These are phyloP conservation scores for Cinnamomum micranthum DNA, from an alignment of 164 flowering plant genomes.

Conservation along the genomic window DNA sequence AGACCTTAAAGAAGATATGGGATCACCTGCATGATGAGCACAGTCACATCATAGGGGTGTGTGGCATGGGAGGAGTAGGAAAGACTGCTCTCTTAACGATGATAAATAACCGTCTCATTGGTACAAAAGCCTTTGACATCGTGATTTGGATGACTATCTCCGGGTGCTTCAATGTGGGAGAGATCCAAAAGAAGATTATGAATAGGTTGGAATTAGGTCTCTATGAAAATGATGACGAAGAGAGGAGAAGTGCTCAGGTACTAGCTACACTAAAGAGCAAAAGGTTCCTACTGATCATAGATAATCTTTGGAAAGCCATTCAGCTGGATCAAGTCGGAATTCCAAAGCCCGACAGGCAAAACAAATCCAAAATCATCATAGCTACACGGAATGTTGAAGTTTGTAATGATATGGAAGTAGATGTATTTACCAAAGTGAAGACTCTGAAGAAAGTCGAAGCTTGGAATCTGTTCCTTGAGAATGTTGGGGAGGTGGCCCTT, in stretches of 20 bases:
- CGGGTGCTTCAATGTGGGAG: not conserved
- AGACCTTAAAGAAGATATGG: not conserved
- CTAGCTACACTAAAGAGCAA: too few species aligned
- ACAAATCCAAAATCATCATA: constrained; percentile 16
- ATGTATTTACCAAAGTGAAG: not conserved
- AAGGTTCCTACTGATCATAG: constrained; percentile 20
- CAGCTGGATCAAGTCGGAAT: constrained; percentile 23
- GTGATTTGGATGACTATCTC: constrained; percentile 12
- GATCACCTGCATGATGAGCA: not conserved
- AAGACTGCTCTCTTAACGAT: constrained; percentile 6
- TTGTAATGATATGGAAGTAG: constrained; percentile 22
- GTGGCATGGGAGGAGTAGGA: constrained; percentile 15
- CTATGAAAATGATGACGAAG: not conserved
- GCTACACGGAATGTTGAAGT: constrained; percentile 22
- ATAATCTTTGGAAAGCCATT: constrained; percentile 27
- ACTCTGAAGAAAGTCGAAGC: not conserved
- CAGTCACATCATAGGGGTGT: not conserved
- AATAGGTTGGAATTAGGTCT: constrained; percentile 6
- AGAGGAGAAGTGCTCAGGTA: constrained; percentile 1
- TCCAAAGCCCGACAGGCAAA: constrained; percentile 12
- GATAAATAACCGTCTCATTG: not conserved
- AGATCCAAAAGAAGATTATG: constrained; percentile 4
- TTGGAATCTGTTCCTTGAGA: not conserved
- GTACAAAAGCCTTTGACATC: not conserved
- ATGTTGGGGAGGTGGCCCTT: not conserved